A percentile compares a stretch with the other conserved stretches of the same genome.
Evolutionary conservation across 2,329 filamentous ascomycete species (phyloP).

Genomic region (Colletotrichum zoysiae): DNA sequence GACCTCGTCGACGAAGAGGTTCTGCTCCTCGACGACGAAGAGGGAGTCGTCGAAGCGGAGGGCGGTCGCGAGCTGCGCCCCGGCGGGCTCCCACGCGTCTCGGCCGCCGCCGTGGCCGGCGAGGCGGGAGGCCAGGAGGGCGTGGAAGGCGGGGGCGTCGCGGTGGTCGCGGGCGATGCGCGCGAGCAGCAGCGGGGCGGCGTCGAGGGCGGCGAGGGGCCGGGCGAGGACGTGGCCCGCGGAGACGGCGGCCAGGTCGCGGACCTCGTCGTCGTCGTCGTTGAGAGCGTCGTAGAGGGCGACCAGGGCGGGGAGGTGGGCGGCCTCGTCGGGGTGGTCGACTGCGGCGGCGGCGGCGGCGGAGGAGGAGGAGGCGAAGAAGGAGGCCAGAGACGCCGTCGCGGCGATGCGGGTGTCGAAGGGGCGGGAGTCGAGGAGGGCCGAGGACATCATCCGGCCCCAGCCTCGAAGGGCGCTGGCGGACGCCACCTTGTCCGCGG

Average conservation of each 20-base stretch:
- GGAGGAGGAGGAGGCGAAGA: slow-evolving; percentile 52
- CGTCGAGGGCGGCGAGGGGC: slow-evolving; percentile 63
- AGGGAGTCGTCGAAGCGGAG: slow-evolving; percentile 74
- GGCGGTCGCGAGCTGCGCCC: slow-evolving; percentile 57
- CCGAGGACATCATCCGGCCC: slow-evolving; percentile 61
- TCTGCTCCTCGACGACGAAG: slow-evolving; percentile 92
- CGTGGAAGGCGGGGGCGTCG: slow-evolving; percentile 52
- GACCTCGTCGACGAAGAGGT: slow-evolving; percentile 89
- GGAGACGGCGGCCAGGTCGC: slow-evolving; percentile 71
- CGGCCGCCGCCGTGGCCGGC: slow-evolving; percentile 46
- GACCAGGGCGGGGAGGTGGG: slow-evolving; percentile 69
- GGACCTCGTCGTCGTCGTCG: slow-evolving; percentile 93
- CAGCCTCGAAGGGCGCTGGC: slow-evolving; percentile 54
- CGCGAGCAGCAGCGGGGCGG: slow-evolving; percentile 58
- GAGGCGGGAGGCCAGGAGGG: slow-evolving; percentile 58
- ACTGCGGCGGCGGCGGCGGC: slow-evolving; percentile 41
- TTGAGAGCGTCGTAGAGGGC: slow-evolving; percentile 81
- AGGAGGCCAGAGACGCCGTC: slow-evolving; percentile 65
- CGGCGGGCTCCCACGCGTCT: slow-evolving; percentile 48
- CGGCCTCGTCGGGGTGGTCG: slow-evolving; percentile 46
- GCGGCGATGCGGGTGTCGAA: slow-evolving; percentile 76
- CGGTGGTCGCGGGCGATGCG: slow-evolving; percentile 57
- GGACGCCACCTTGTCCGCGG: slow-evolving; percentile 11
- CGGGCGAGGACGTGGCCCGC: slow-evolving; percentile 60
- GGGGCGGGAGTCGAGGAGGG: slow-evolving; percentile 55